Evolutionary conservation across 2,329 filamentous ascomycete species (phyloP), one percentile per base, ranked within the genome.

Genomic region (Fusarium albidum): DNA sequence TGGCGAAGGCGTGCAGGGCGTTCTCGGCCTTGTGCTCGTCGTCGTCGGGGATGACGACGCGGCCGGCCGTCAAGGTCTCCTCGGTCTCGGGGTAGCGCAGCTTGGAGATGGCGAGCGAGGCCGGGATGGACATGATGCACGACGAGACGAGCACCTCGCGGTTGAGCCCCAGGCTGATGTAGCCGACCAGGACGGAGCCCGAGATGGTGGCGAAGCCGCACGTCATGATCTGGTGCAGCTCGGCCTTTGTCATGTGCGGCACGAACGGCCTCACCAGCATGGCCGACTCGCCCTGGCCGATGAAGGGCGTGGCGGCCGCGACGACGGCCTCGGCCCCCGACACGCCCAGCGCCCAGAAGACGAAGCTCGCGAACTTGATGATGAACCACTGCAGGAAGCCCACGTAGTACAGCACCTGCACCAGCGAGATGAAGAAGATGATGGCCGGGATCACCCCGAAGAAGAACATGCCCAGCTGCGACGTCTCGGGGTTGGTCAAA

Each of bases 81-180:
- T 96, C 91, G 4, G 86, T 88, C 76, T 96, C 93, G 3, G 93
- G 93, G 72, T 89, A 96, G 51, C 93, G 89, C 66, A 96, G 82
- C 77, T 96, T 96, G 59, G 90, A 94, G 56, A 95, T 87, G 43
- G 92, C 92, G 12, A 97, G 82, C 4, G 92, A 96, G 1, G 92
- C 92, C 0, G 93, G 93, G 60, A 96, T 96, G 66, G 89, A 93
- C 93, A 97, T 97, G 72, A 96, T 92, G 70, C 92, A 96, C 8
- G 90, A 93, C 3, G 91, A 96, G 25, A 96, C 89, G 39, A 97
- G 80, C 4, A 91, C 92, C 71, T 96, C 89, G 1, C 90, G 80
- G 72, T 92, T 95, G 49, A 96, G 81, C 33, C 92, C 92, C 66
- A 96, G 85, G 25, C 81, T 79, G 59, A 96, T 93, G 73, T 96